Percentiles rank a stretch among this genome's conserved stretches.
Evolutionary conservation across 2,329 filamentous ascomycete genomes (phyloP).

Genomic region (Hymenoscyphus occultus): DNA sequence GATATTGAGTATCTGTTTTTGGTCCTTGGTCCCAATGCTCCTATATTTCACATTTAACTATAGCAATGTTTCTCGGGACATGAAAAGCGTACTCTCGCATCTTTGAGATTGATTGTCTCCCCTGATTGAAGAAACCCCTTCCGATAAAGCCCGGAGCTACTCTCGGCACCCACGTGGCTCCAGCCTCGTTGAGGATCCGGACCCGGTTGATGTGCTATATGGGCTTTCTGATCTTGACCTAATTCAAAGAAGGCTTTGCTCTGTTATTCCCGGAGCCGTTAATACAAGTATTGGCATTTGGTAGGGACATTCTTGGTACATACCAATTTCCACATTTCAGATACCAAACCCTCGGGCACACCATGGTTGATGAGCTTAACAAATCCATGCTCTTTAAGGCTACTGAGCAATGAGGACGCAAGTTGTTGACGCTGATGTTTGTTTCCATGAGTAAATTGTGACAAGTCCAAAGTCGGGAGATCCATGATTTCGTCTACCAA

Average conservation of each 20-base stretch:
- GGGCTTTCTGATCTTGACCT: not conserved
- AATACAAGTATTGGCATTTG: not conserved
- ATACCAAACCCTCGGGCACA: slow-evolving; percentile 3
- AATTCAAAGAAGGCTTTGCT: not conserved
- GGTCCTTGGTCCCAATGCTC: slow-evolving; percentile 18
- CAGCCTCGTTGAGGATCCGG: slow-evolving; percentile 12
- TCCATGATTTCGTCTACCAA: not conserved
- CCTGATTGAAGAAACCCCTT: not conserved
- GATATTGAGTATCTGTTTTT: slow-evolving; percentile 11
- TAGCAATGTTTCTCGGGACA: not conserved
- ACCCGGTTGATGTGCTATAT: slow-evolving; percentile 6
- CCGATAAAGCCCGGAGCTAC: not conserved
- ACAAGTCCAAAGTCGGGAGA: not conserved
- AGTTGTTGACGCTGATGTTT: not conserved
- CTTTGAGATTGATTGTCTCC: not conserved
- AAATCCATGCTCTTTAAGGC: slow-evolving; percentile 9
- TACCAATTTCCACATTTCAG: slow-evolving; percentile 8
- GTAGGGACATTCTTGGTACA: not conserved
- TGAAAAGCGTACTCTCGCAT: not conserved
- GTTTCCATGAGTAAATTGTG: not conserved
- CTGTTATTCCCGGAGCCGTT: not conserved
- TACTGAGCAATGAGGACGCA: not conserved
- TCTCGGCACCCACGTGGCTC: slow-evolving; percentile 9
- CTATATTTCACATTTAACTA: slow-evolving; percentile 2
- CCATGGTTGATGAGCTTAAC: slow-evolving; percentile 15